Conservation (phyloP, 148 eudicot species). For the Rheum nobile region DNA sequence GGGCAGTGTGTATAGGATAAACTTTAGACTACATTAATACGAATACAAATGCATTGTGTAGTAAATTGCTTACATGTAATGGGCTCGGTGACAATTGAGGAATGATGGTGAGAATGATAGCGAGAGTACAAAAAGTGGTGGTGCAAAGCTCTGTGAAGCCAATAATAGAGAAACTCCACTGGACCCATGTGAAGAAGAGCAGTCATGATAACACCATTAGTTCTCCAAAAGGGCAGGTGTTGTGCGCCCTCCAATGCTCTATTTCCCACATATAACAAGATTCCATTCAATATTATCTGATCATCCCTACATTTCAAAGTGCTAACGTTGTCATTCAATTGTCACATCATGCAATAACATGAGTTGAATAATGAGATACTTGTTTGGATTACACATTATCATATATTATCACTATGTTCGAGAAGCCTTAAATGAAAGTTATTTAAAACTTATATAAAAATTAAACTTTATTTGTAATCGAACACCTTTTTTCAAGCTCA, state of each 20-base stretch:
- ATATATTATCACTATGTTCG: too few species aligned
- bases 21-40: too few species aligned
- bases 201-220: slow-evolving; percentile 21
- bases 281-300: background rate
- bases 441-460: too few species aligned
- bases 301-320: slow-evolving; percentile 3
- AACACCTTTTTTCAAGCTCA: too few species aligned
- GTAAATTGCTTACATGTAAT: slow-evolving; percentile 33
- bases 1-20: too few species aligned
- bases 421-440: too few species aligned
- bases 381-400: too few species aligned
- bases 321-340: background rate
- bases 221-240: slow-evolving; percentile 27
- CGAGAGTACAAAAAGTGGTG: slow-evolving; percentile 57
- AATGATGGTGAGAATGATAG: slow-evolving; percentile 58
- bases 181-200: slow-evolving; percentile 26
- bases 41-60: too few species aligned
- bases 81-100: slow-evolving; percentile 53
- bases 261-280: background rate
- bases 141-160: slow-evolving; percentile 62
- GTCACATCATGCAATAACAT: background rate
- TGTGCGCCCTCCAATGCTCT: background rate
- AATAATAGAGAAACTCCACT: slow-evolving; percentile 41
- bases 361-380: background rate
- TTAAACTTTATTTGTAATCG: too few species aligned